phyloP scores from a whole-genome alignment of 1,139 yeast genomes.

The Yamadazyma dushanensis region DNA sequence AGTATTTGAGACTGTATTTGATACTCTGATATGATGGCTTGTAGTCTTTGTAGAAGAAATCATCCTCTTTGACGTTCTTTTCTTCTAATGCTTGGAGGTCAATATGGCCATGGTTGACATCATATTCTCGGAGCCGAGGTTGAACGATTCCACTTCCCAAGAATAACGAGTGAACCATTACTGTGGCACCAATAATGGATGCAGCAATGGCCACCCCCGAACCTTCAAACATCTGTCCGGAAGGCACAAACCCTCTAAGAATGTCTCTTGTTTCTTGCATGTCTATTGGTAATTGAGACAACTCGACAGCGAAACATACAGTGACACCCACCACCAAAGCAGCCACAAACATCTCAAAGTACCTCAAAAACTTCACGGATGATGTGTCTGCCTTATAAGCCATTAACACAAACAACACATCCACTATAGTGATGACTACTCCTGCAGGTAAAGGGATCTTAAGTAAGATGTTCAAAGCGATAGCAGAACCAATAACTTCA shows the following conservation, averaged over 20 bases:
- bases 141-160: constrained; percentile 76
- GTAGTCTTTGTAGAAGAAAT: constrained; percentile 39
- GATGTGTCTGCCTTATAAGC: constrained; percentile 73
- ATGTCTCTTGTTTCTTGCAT: constrained; percentile 44
- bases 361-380: constrained; percentile 60
- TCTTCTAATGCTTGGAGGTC: constrained; percentile 60
- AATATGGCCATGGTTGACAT: constrained; percentile 48
- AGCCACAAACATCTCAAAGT: constrained; percentile 70
- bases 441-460: constrained; percentile 78
- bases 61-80: constrained; percentile 15
- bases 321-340: constrained; percentile 67
- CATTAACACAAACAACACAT: constrained; percentile 70
- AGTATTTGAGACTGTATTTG: constrained; percentile 60
- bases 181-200: constrained; percentile 79
- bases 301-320: constrained; percentile 68
- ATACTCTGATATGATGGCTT: constrained; percentile 69
- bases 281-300: constrained; percentile 53
- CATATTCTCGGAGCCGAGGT: constrained; percentile 69
- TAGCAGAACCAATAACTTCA: constrained; percentile 86
- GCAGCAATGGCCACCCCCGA: constrained; percentile 73
- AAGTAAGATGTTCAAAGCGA: constrained; percentile 70
- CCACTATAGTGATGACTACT: constrained; percentile 67
- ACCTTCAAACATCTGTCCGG: constrained; percentile 58
- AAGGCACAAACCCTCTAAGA: constrained; percentile 73
- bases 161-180: constrained; percentile 78